Conservation (phyloP, 805 yeast genomes). For the Cyberlindnera maritima region DNA sequence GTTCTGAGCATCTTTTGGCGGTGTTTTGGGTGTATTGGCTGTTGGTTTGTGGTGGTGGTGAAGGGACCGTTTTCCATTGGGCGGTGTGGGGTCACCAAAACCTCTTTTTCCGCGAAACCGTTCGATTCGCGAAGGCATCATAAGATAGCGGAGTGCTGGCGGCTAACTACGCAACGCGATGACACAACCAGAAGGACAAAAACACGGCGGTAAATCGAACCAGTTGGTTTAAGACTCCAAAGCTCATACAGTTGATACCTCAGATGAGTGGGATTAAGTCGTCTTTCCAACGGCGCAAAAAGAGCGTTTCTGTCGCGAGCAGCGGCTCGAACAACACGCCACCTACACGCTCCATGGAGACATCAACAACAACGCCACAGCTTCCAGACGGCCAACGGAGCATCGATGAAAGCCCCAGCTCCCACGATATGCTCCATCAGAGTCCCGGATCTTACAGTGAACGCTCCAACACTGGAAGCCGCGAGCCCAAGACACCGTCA, state of each 20-base stretch:
- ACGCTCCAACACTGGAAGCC: conserved; percentile 4
- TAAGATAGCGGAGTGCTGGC: no score
- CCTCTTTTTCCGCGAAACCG: background rate
- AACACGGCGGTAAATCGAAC: no score
- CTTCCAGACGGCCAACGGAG: background rate
- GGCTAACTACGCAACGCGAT: no score
- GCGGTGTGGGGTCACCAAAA: background rate
- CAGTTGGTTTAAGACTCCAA: no score
- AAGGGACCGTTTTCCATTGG: background rate
- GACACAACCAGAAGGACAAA: no score
- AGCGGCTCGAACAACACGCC: conserved; percentile 6
- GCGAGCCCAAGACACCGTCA: conserved; percentile 6
- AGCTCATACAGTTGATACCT: no score
- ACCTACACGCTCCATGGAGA: conserved; percentile 4
- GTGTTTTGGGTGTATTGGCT: no score
- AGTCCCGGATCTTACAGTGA: conserved; percentile 6
- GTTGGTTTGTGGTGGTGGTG: background rate
- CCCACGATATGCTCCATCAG: background rate
- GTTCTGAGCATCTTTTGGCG: background rate
- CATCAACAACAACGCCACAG: conserved; percentile 3
- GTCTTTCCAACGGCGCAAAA: conserved; percentile 11
- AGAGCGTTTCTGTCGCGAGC: conserved; percentile 5
- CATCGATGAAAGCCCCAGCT: background rate
- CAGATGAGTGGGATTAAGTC: conserved; percentile 7
- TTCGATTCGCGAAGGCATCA: background rate